Evolutionary conservation across 2,329 filamentous ascomycete species (phyloP), one percentile per base, ranked within the genome.

Genomic region (Aspergillus persii): DNA sequence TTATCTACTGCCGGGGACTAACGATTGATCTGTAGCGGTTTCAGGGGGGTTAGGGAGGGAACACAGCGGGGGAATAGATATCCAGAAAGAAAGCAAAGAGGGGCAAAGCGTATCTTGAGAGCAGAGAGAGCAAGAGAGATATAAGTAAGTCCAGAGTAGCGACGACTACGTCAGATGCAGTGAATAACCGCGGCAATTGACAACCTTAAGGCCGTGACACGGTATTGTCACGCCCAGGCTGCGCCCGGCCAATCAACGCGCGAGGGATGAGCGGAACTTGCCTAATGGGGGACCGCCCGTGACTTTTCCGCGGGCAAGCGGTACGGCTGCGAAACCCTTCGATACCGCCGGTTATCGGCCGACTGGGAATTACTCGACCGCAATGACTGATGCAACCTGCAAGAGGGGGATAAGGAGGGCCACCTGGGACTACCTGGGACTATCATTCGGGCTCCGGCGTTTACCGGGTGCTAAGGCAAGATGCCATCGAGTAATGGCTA

Each of bases 121-220:
- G 8, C 48, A n/a, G 48, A 5, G 8, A 41, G 12, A 15, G 8
- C 7, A 18, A 3, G n/a, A 41, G 36, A 7, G 36, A 41, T 41
- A 41, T 41, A 41, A 41, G 36, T 41, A 41, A 5, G 36, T 41
- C n/a, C 12, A n/a, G 36, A 41, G 36, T 15, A 41, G 15, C 36
- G 36, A 29, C 39, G 41, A 54, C 55, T 64, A 67, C 63, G 65
- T 66, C 65, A 67, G 63, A 57, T 54, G 46, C 54, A 50, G 33
- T 11, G 18, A 39, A 62, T 58, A 66, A 61, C 66, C 67, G 67
- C 66, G 66, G 67, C 59, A 62, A 65, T 68, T 61, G 59, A 53
- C 48, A 58, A 59, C 26, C 47, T 50, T 41, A 41, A 7, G 11
- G 1, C 4, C 0, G 12, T 41, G 4, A 57, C 49, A 31, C 52